Evolutionary conservation across 1,139 yeast species (phyloP), one percentile per base, ranked within the genome.

Genomic region (Magnusiomyces suaveolens): DNA sequence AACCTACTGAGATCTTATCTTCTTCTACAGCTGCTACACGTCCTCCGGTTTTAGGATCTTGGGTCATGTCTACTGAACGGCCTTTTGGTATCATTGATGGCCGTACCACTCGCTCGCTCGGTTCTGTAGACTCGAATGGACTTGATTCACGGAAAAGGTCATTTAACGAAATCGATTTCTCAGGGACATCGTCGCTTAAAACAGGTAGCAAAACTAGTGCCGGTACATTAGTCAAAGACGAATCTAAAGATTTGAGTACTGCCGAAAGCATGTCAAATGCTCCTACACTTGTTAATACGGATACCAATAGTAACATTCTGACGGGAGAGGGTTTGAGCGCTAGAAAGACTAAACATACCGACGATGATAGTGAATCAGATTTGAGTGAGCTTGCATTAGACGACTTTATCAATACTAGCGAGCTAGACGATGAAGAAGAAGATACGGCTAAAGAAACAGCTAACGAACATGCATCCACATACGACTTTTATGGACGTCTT

Each of bases 11-110:
- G 67, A 88, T 92, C 14, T 76, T 92, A 23, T 84, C 95, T 8
- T 84, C 95, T 0, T 84, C 89, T 52, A 83, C 85, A 6, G 83
- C 87, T 32, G 90, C 90, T 55, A 82, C 90, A 58, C 74, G 95
- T 54, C 97, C 97, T 1, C 98, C 98, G 1, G 79, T 87, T 26
- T 74, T 92, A 56, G 97, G 97, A 0, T 84, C 96, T 1, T 92
- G 97, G 95, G 81, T 84, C 16, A 86, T 96, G 29, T 87, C 83
- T 57, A 79, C 80, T 52, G 72, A 70, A 52, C 83, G 87, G 62
- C 97, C 96, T 0, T 88, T 86, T 69, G 95, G 96, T 29, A 88
- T 92, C 57, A 90, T 92, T 63, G 97, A 92, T 67, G 97, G 98
- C 3, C 75, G 87, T 38, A 83, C 95, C 0, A 92, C 97, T 0